Evolutionary conservation across 371 early-diverging fungal species (phyloP), one percentile per base, ranked within the genome.

Genomic region (Mortierella sp.): DNA sequence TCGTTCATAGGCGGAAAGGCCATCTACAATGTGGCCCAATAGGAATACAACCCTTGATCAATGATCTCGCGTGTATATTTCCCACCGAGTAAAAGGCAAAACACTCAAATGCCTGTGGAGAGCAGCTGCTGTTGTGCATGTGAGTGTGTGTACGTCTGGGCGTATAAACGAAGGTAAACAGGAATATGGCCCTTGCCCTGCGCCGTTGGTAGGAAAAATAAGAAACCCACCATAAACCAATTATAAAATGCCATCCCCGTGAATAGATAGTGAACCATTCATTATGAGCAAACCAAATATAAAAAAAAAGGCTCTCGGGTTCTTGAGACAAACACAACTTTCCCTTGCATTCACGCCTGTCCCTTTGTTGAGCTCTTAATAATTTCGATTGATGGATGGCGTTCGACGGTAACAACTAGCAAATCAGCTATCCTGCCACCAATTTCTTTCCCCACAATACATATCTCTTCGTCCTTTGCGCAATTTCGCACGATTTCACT

Each of bases 41-140:
- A 64, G 66, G 75, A 75, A 45, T 16, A 22, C 66, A 18, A 35
- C 30, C 70, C 62, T 55, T 69, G 66, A 75, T 75, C 75, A 70
- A 65, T 69, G n/a, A 61, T 52, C 43, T 59, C 66, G 75, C 69
- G 75, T 65, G 69, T 55, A 40, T 30, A 61, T 49, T 47, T 37
- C 35, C 62, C 65, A 32, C 30, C 52, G n/a, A 64, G 10, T 14
- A 64, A n/a, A 22, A 28, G n/a, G 32, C 8, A 30, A 30, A 54
- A 65, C 24, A 65, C 10, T 18, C 32, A 35, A 59, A 24, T 24
- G 18, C 14, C 40, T 69, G 69, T 69, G 69, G 62, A 69, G 62
- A 54, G 49, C 39, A 55, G 61, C 1, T 40, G 43, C 5, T 32
- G 43, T 35, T 40, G 28, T 61, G 22, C 39, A 63, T 54, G 37